A percentile compares a stretch with the other conserved stretches of the same genome.
phyloP scores from a whole-genome alignment of 805 yeast species.

The Dipodascus albidus region DNA sequence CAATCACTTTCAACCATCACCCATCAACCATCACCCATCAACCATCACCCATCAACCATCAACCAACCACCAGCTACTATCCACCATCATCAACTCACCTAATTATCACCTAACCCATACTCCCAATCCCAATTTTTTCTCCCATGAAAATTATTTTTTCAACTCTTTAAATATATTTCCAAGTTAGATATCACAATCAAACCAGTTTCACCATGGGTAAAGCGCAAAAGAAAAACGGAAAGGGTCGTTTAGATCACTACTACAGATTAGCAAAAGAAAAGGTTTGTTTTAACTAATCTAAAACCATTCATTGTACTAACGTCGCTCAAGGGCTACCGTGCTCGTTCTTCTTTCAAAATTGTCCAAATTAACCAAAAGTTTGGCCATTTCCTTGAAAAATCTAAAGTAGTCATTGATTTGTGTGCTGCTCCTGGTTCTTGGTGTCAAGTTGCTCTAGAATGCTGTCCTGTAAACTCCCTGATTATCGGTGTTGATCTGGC shows the following conservation, averaged over 20 bases:
- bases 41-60: too few species aligned
- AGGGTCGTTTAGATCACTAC: constrained; percentile 98
- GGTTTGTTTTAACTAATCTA: constrained; percentile 21
- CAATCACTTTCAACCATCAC: too few species aligned
- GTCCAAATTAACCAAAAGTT: constrained; percentile 92
- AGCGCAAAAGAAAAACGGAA: constrained; percentile 87
- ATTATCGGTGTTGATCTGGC: constrained; percentile 99
- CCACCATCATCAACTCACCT: too few species aligned
- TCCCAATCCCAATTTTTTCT: constrained; percentile 1
- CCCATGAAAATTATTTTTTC: neutral
- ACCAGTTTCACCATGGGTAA: constrained; percentile 58
- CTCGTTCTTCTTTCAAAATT: constrained; percentile 95
- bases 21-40: too few species aligned
- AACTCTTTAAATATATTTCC: too few species aligned
- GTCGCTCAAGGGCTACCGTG: constrained; percentile 64
- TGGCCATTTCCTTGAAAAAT: constrained; percentile 88
- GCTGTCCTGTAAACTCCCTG: constrained; percentile 85
- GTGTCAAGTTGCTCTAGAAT: constrained; percentile 96
- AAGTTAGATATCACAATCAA: neutral
- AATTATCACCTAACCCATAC: constrained; percentile 1
- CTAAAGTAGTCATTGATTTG: constrained; percentile 91
- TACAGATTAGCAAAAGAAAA: constrained; percentile 94
- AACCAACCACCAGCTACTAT: too few species aligned
- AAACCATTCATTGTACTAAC: constrained; percentile 3
- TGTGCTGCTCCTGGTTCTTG: constrained; percentile 99